Evolutionary conservation across 1,139 yeast species (phyloP).

Genomic region (Hansenula lynferdii): DNA sequence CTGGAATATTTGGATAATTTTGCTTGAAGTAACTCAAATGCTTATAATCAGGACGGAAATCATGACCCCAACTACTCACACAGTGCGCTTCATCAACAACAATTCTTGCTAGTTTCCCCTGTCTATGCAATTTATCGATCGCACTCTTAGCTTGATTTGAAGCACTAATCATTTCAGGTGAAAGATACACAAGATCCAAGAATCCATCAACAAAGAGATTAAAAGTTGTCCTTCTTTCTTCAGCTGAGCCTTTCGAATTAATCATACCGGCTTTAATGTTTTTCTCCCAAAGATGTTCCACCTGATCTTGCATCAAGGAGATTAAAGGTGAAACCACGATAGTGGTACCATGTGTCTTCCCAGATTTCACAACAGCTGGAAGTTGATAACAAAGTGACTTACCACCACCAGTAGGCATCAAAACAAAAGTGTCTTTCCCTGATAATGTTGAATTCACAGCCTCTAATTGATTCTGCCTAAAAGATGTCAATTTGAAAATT

Average conservation of each 20-base stretch:
- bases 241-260: constrained; percentile 66
- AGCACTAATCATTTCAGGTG: constrained; percentile 93
- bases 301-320: constrained; percentile 97
- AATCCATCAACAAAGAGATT: constrained; percentile 60
- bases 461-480: constrained; percentile 81
- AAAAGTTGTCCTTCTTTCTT: constrained; percentile 61
- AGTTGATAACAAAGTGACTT: constrained; percentile 94
- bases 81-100: constrained; percentile 99
- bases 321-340: constrained; percentile 93
- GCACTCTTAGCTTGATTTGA: constrained; percentile 66
- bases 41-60: constrained; percentile 94
- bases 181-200: constrained; percentile 75
- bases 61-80: constrained; percentile 99
- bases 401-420: constrained; percentile 99
- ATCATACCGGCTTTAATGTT: constrained; percentile 85
- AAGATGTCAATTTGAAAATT: constrained; percentile 59
- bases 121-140: constrained; percentile 51
- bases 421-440: constrained; percentile 86
- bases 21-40: constrained; percentile 69
- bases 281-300: constrained; percentile 63
- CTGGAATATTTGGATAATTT: constrained; percentile 74
- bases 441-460: constrained; percentile 78
- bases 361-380: constrained; percentile 80
- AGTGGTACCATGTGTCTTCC: constrained; percentile 77
- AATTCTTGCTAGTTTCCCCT: constrained; percentile 65